phyloP scores from a whole-genome alignment of 768 basidiomycete genomes.

The Butyriboletus loyo region DNA sequence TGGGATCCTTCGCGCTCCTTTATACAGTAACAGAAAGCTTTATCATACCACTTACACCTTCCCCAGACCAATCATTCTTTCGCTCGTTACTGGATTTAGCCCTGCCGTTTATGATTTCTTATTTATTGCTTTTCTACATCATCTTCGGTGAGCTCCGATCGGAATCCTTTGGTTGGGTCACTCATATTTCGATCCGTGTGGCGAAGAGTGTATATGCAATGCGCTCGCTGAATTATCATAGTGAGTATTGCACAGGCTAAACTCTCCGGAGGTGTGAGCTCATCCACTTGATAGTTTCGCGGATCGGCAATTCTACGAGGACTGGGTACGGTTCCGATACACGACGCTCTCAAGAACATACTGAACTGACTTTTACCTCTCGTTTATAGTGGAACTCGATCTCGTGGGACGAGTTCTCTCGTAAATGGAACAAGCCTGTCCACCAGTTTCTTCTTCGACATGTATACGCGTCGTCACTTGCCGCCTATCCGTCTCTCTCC shows the following conservation, averaged over 20 bases:
- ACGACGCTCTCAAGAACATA: neutral
- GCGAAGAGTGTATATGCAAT: slow-evolving; percentile 90
- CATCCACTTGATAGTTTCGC: slow-evolving; percentile 61
- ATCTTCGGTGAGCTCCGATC: slow-evolving; percentile 58
- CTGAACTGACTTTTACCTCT: neutral
- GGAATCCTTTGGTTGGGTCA: neutral
- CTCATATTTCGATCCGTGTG: neutral
- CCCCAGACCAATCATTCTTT: slow-evolving; percentile 65
- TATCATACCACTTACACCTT: slow-evolving; percentile 81
- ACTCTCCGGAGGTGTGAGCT: neutral
- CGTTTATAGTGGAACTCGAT: slow-evolving; percentile 86
- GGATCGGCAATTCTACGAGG: slow-evolving; percentile 97
- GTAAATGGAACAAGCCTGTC: slow-evolving; percentile 98
- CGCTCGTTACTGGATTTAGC: slow-evolving; percentile 81
- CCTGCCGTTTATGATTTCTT: slow-evolving; percentile 91
- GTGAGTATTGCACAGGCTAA: slow-evolving; percentile 42
- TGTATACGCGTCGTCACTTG: slow-evolving; percentile 88
- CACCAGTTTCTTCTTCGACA: slow-evolving; percentile 91
- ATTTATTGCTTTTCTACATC: slow-evolving; percentile 82
- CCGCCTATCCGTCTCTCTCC: slow-evolving; percentile 66
- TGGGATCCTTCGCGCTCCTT: slow-evolving; percentile 94
- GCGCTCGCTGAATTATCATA: slow-evolving; percentile 90
- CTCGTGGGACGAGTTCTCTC: slow-evolving; percentile 95
- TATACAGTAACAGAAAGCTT: slow-evolving; percentile 93
- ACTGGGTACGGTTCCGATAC: slow-evolving; percentile 60